Conservation (phyloP, 2,329 filamentous ascomycete species). For the Peltaster fructicola region DNA sequence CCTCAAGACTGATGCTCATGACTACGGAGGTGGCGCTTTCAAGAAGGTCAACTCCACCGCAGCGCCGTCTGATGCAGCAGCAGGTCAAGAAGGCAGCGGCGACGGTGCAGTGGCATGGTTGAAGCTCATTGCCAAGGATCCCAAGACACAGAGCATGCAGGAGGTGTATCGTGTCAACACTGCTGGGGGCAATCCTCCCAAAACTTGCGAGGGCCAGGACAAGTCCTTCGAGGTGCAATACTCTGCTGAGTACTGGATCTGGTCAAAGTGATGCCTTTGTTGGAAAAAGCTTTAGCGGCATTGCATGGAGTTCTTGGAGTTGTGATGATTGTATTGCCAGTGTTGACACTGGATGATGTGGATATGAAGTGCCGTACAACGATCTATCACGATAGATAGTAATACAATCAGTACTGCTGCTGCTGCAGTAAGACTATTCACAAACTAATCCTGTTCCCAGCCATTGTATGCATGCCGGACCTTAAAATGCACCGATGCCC, state of each 20-base stretch:
- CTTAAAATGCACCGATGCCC: too few relatives aligned
- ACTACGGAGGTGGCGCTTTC: conserved; percentile 43
- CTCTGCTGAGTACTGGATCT: conserved; percentile 61
- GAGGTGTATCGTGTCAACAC: conserved; percentile 75
- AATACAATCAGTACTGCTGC: too few relatives aligned
- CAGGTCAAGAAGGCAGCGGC: conserved; percentile 39
- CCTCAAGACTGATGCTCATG: conserved; percentile 38
- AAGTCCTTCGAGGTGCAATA: conserved; percentile 59
- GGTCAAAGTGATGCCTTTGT: too few relatives aligned
- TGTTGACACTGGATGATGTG: too few relatives aligned
- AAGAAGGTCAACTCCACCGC: conserved; percentile 41
- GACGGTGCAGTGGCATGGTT: conserved; percentile 66
- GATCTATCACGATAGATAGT: too few relatives aligned
- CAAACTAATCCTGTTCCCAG: too few relatives aligned
- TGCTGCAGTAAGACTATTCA: too few relatives aligned
- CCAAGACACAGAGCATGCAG: conserved; percentile 38
- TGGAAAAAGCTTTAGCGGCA: too few relatives aligned
- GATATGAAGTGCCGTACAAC: too few relatives aligned
- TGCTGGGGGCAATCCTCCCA: conserved; percentile 59
- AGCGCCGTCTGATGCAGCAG: conserved; percentile 44
- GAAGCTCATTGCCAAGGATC: conserved; percentile 39
- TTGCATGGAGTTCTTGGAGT: too few relatives aligned
- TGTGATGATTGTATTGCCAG: too few relatives aligned
- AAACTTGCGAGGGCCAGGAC: conserved; percentile 49
- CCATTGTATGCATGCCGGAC: too few relatives aligned